Evolutionary conservation across 805 yeast genomes (phyloP), one percentile per base, ranked within the genome.

Genomic region (Schwanniomyces pseudopolymorphus): DNA sequence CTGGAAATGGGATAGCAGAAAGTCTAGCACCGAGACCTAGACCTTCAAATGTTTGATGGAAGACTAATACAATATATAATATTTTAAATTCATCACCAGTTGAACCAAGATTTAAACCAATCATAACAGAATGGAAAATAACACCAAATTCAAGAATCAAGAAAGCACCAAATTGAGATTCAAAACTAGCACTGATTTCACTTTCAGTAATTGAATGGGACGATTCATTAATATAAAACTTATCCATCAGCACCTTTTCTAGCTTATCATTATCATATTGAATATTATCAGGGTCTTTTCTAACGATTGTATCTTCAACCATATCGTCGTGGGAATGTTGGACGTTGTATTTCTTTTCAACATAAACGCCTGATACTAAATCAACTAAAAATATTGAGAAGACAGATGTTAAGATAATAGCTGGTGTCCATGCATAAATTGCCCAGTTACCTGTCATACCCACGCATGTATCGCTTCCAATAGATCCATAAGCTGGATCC

Each of bases 391-490:
- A 80, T 14, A 78, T 60, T 7, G 59, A 55, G 37, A 77, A 72
- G 31, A 79, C 60, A 0, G 81, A 65, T 54, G 72, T 65, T 50
- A 81, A 59, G 56, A 78, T 72, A 33, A 81, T 77, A 19, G 79
- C 85, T 40, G 79, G 77, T 19, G 78, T 75, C 78, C 80, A 81
- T n/a, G 84, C 76, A 53, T 80, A 81, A 16, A 61, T 71, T 2
- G 70, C 70, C 80, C 80, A 77, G 47, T 66, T 45, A 5, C 77
- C 78, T 13, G 74, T 66, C 57, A 50, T 49, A 13, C 74, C 78
- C 8, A 73, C 75, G 56, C 78, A 73, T 4, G 69, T 31, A 27
- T 43, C 36, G 7, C 33, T 26, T 9, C 47, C 47, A 20, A 43
- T 43, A 26, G 37, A 41, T 3, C 33, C 42, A 33, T 43, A 43